phyloP scores from a whole-genome alignment of 2,329 filamentous ascomycete species.

The Calonectria hongkongensis region DNA sequence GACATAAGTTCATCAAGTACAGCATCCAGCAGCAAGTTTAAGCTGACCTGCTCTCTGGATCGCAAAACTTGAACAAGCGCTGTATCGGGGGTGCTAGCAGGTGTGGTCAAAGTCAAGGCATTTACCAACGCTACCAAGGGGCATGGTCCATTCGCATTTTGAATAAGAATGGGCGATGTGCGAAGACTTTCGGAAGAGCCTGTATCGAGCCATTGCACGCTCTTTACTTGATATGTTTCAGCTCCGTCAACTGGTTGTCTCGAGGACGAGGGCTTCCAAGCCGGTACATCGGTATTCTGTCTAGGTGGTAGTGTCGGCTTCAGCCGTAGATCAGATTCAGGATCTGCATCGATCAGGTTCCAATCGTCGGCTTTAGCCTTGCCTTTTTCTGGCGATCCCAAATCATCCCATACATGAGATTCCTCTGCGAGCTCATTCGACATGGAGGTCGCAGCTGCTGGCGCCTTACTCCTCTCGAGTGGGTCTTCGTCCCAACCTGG shows the following conservation, averaged over 20 bases:
- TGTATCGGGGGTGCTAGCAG: constrained; percentile 76
- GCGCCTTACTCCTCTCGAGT: constrained; percentile 51
- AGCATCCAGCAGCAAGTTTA: constrained; percentile 89
- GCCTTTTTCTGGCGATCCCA: constrained; percentile 63
- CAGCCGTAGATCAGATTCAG: constrained; percentile 18
- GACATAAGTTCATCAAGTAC: constrained; percentile 96
- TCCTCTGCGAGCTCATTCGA: constrained; percentile 63
- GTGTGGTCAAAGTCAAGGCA: constrained; percentile 89
- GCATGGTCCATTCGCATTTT: constrained; percentile 96
- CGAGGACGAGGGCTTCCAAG: constrained; percentile 64
- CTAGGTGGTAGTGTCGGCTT: constrained; percentile 64
- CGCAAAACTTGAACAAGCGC: constrained; percentile 86
- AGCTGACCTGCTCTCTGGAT: constrained; percentile 89
- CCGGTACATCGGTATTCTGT: constrained; percentile 53
- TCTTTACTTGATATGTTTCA: constrained; percentile 95
- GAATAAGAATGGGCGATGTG: constrained; percentile 90
- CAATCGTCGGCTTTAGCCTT: constrained; percentile 69
- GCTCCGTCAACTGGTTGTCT: constrained; percentile 66
- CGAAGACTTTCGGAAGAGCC: constrained; percentile 77
- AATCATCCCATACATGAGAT: constrained; percentile 71
- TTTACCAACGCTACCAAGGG: constrained; percentile 95
- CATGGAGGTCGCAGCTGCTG: constrained; percentile 51
- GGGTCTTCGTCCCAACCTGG: constrained; percentile 65
- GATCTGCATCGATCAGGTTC: constrained; percentile 71
- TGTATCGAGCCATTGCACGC: constrained; percentile 88